Evolutionary conservation across 208 protist species (phyloP), one percentile per base, ranked within the genome.

Genomic region (Hexamita inflata): DNA sequence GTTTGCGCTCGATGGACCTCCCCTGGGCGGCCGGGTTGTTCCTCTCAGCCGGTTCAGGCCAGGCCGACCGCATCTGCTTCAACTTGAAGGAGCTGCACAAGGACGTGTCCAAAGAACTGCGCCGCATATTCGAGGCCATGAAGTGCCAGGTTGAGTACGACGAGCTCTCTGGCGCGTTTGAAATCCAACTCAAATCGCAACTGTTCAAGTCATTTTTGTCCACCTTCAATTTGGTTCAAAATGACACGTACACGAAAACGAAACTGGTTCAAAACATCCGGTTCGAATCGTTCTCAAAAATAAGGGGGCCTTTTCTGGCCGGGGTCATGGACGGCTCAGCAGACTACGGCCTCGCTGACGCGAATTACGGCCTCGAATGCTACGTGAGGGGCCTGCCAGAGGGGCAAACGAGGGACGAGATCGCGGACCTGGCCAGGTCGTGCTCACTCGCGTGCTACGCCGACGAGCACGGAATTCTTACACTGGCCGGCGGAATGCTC

Each of bases 401-500:
- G 2, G 30, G 30, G 35, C 9, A n/a, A 15, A 70, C 64, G 2
- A n/a, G 64, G 35, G 9, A 4, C 19, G 40, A 30, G 64, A n/a
- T 70, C 9, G 64, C 64, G 15, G 64, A 70, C n/a, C 64, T 70
- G 2, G 9, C 64, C 38, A n/a, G 64, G 15, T 45, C 32, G 4
- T 70, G 64, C 35, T 70, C 64, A 9, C 64, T 70, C 42, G 34
- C 24, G 15, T 7, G 19, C 26, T 7, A 45, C 42, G 40, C 42
- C 9, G 64, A 70, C 7, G 11, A 70, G 9, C 7, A 62, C n/a
- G 30, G 30, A 38, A 40, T 30, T 15, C 15, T 70, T 24, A 70
- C 38, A 7, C n/a, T 70, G n/a, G 64, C 64, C 11, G 64, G 64
- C n/a, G 64, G 64, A n/a, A 70, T 70, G 64, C 35, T 70, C 32